Evolutionary conservation across 108 stramenopile genomes (phyloP).

Genomic region (Aureococcus anophagefferens): DNA sequence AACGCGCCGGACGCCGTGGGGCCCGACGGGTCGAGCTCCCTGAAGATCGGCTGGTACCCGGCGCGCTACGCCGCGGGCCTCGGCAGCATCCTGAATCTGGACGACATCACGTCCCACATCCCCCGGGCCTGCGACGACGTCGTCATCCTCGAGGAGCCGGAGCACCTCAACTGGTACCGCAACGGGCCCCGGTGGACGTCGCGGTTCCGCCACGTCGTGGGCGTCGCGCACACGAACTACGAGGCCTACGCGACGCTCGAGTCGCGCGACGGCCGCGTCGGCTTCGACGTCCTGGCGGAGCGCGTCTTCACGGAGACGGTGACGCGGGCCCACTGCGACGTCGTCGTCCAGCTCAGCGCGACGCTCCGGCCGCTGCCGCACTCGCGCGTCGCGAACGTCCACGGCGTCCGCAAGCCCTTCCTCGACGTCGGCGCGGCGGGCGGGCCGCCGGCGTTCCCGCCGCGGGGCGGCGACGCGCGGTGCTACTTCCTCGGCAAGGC

Average conservation of each 20-base stretch:
- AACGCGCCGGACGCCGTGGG: constrained; percentile 43
- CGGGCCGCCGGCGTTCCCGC: constrained; percentile 1
- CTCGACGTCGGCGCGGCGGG: constrained; percentile 39
- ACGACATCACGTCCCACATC: constrained; percentile 59
- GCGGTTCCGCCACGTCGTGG: constrained; percentile 79
- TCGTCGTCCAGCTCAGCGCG: constrained; percentile 65
- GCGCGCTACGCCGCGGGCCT: constrained; percentile 57
- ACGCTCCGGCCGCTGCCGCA: constrained; percentile 44
- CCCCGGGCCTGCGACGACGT: constrained; percentile 71
- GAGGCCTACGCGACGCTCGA: constrained; percentile 52
- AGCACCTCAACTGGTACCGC: constrained; percentile 80
- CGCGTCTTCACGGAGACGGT: constrained; percentile 28
- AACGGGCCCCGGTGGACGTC: constrained; percentile 56
- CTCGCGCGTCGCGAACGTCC: constrained; percentile 67
- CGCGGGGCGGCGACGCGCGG: constrained; percentile 8
- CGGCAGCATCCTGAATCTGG: constrained; percentile 73
- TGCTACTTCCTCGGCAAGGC: constrained; percentile 90
- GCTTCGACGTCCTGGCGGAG: background rate
- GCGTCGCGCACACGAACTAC: constrained; percentile 86
- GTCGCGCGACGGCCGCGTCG: no score
- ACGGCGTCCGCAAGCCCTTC: constrained; percentile 76
- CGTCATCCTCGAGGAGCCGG: constrained; percentile 81
- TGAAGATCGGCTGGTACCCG: constrained; percentile 57
- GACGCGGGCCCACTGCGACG: constrained; percentile 76
- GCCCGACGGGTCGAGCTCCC: constrained; percentile 30